Base-by-base conservation (phyloP, 768 basidiomycete genomes). In the Leccinum broughii region DNA sequence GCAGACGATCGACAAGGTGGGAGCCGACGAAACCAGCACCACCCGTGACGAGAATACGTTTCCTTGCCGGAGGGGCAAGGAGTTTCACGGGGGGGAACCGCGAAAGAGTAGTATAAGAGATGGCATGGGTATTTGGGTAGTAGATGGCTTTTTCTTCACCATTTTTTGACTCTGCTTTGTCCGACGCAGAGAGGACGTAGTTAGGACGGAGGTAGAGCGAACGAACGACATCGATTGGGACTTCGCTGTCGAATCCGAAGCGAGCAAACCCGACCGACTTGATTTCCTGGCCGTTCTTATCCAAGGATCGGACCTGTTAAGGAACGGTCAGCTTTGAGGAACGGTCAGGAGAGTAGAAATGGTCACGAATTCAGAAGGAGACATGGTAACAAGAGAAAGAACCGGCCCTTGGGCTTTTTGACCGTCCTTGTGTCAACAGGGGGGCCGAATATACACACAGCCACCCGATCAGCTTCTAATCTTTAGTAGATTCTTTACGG, bases 1-100 rank as follows among this genome's bases (percentile, higher is more conserved):
- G 95, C 63, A 98, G 85, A 53, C 97, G 86, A 78, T 99, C 97
- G 56, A 99, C 92, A 52, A 99, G 87, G 77, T 99, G 97, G 34
- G 94, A 96, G 15, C 97, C 97, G 60, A 99, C 96, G 75, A 99
- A 99, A n/a, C 97, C 97, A 39, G 96, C 97, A 46, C 97, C 96
- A 60, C 96, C 96, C 22, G 96, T 98, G 66, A 98, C 90, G 44
- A 99, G 85, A 67, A 98, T 79, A 60, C 96, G 90, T 77, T 96
- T 97, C 68, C 93, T 86, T 62, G 78, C 74, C 2, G 86, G 80
- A 22, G 90, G 85, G 10, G 92, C 75, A 51, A 99, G 85, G 52
- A 95, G 85, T 68, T 85, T 92, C 61, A 99, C 95, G 4, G 96
- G 93, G 10, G 95, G 92, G 75, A 95, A 99, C 49, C 92, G 88